Evolutionary conservation across 371 early-diverging fungal genomes (phyloP).

Genomic region (Amoeboradix gromovi): DNA sequence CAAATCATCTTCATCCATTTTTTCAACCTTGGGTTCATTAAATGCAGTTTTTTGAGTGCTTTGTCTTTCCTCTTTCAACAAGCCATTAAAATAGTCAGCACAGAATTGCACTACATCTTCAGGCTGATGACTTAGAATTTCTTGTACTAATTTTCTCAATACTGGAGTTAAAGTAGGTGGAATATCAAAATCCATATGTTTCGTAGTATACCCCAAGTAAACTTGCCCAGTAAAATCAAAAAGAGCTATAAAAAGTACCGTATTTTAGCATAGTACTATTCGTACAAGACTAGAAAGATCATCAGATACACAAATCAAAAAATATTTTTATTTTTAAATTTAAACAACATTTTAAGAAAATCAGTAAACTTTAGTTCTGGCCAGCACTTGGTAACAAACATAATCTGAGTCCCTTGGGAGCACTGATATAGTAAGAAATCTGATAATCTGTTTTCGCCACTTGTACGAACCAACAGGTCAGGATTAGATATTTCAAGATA

Average conservation of each 20-base stretch:
- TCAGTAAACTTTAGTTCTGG: slow-evolving; percentile 9
- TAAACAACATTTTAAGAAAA: neutral
- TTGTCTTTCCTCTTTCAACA: slow-evolving; percentile 33
- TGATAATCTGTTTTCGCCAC: slow-evolving; percentile 80
- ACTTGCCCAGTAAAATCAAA: too few species aligned
- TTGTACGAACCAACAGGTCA: slow-evolving; percentile 86
- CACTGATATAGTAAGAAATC: slow-evolving; percentile 93
- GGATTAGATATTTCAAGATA: slow-evolving; percentile 15
- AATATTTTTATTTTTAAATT: neutral
- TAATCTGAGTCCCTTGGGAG: slow-evolving; percentile 5
- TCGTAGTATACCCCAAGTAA: too few species aligned
- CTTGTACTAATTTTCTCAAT: slow-evolving; percentile 5
- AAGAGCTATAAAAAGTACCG: too few species aligned
- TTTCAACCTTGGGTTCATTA: neutral
- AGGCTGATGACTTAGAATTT: slow-evolving; percentile 25
- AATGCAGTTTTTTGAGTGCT: neutral
- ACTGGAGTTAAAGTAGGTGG: neutral
- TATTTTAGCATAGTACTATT: too few species aligned
- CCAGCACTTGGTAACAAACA: slow-evolving; percentile 10
- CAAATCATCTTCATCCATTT: neutral
- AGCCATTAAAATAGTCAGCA: slow-evolving; percentile 49
- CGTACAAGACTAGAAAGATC: too few species aligned
- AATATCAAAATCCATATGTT: neutral
- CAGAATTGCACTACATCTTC: slow-evolving; percentile 63
- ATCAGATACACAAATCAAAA: neutral